phyloP scores from a whole-genome alignment of 78 protist species.

The Pigoraptor vietnamica region DNA sequence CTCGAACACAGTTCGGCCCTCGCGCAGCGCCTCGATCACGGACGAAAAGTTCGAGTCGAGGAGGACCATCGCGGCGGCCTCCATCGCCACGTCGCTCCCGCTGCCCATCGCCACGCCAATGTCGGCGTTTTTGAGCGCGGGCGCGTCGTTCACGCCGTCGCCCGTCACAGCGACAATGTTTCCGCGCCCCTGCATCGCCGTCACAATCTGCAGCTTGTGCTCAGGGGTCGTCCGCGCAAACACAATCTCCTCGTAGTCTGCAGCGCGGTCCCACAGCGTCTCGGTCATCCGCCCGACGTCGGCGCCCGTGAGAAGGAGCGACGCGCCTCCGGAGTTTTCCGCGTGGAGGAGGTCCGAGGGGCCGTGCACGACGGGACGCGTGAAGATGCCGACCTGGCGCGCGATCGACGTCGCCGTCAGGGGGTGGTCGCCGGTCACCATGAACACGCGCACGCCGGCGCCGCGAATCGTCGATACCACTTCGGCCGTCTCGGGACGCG shows the following conservation, averaged over 20 bases:
- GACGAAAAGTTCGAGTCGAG: conserved; percentile 91
- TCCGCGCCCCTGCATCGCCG: conserved; percentile 64
- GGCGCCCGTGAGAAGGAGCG: too few relatives aligned
- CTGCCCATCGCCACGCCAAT: conserved; percentile 92
- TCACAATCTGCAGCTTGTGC: conserved; percentile 88
- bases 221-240: conserved; percentile 93
- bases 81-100: conserved; percentile 92
- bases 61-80: conserved; percentile 89
- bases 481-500: conserved; percentile 72
- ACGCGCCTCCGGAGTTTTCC: too few relatives aligned
- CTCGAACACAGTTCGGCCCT: conserved; percentile 46
- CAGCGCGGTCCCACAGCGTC: too few relatives aligned
- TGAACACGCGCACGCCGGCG: conserved; percentile 74
- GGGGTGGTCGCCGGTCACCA: conserved; percentile 99
- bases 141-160: conserved; percentile 96
- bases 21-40: conserved; percentile 75
- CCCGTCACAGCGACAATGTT: conserved; percentile 91
- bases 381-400: conserved; percentile 54
- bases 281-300: too few relatives aligned
- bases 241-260: conserved; percentile 74
- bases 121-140: conserved; percentile 92
- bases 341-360: too few relatives aligned
- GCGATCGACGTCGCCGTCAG: conserved; percentile 96
- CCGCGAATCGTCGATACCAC: conserved; percentile 41
- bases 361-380: too few relatives aligned